Conservation (phyloP, 768 basidiomycete species). For the Pulveroboletus frians region DNA sequence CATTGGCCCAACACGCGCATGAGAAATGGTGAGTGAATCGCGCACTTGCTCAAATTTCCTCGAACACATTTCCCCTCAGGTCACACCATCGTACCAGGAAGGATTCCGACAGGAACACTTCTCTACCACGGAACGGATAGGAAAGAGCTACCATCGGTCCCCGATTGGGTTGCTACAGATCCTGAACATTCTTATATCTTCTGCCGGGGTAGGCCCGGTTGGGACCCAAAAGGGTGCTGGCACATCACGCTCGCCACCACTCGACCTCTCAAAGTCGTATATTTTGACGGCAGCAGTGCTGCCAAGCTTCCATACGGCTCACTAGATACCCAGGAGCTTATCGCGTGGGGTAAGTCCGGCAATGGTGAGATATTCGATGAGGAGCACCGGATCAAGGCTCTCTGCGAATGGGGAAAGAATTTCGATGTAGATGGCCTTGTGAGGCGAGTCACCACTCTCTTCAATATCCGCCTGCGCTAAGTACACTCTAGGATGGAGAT, state of each 20-base stretch:
- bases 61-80: constrained; percentile 15
- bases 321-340: constrained; percentile 39
- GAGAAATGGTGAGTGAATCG: constrained; percentile 32
- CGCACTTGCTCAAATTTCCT: constrained; percentile 11
- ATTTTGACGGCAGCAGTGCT: constrained; percentile 51
- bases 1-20: no score
- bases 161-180: constrained; percentile 33
- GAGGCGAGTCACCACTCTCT: constrained; percentile 24
- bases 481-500: constrained; percentile 22
- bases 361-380: constrained; percentile 27
- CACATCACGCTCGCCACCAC: constrained; percentile 15
- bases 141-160: constrained; percentile 23
- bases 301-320: constrained; percentile 38
- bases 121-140: constrained; percentile 30
- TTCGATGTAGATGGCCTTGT: constrained; percentile 44
- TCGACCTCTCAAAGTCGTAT: constrained; percentile 39
- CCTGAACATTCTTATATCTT: constrained; percentile 37
- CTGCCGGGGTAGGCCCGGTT: constrained; percentile 16
- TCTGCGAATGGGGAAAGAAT: constrained; percentile 42
- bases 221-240: constrained; percentile 9
- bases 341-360: constrained; percentile 22
- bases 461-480: neutral
- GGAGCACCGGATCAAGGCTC: constrained; percentile 29
- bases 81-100: constrained; percentile 28
- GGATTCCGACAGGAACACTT: constrained; percentile 32